Conservation (phyloP, 2,329 filamentous ascomycete genomes). For the Trichoderma sp. region DNA sequence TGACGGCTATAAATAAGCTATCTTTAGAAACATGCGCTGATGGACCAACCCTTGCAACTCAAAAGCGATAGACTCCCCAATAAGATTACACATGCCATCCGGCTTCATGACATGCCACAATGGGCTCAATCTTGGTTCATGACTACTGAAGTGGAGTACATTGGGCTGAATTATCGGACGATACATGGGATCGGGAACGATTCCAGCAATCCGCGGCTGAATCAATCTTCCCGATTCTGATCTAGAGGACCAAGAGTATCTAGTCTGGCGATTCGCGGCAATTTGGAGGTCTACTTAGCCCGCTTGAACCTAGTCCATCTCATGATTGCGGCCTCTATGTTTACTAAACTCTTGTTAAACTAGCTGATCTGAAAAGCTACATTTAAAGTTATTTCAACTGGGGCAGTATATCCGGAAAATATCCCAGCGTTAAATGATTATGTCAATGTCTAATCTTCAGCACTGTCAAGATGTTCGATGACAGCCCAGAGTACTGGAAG, state of each 20-base stretch:
- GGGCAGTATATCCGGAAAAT: background rate
- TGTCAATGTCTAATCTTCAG: background rate
- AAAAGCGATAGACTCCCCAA: background rate
- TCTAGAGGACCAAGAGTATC: background rate
- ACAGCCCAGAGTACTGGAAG: background rate
- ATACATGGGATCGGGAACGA: background rate
- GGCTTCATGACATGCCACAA: background rate
- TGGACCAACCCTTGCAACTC: background rate
- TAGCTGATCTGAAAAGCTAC: background rate
- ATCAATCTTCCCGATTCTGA: background rate
- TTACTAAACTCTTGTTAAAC: background rate
- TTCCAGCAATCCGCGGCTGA: background rate
- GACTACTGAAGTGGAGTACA: background rate
- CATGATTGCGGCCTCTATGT: background rate
- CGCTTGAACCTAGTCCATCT: background rate
- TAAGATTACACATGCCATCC: background rate
- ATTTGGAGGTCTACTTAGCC: background rate
- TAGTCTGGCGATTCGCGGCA: background rate
- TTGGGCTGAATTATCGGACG: background rate
- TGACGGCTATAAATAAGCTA: slow-evolving; percentile 17
- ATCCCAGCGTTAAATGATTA: background rate
- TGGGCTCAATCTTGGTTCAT: background rate
- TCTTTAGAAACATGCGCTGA: background rate
- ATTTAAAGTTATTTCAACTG: background rate
- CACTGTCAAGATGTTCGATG: too few relatives aligned